Evolutionary conservation across 257 asterid species (phyloP).

Genomic region (Euphrasia confusa): DNA sequence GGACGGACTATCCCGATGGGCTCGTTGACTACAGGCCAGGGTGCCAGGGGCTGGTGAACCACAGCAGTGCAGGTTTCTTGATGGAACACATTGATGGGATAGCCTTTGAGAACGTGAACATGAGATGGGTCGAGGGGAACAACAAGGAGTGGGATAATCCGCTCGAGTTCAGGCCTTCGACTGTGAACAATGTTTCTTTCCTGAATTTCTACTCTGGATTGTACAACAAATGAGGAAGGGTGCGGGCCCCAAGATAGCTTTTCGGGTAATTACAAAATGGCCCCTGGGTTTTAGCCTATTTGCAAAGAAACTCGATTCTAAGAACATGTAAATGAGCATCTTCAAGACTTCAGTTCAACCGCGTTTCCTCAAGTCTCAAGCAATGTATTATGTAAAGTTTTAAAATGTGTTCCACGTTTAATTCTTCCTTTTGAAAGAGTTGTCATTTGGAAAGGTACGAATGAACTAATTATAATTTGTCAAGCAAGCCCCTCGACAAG

Average conservation of each 20-base stretch:
- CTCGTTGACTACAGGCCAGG: constrained; percentile 85
- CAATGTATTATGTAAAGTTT: not conserved
- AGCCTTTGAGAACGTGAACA: constrained; percentile 49
- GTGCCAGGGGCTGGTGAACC: constrained; percentile 76
- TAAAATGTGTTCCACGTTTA: constrained; percentile 4
- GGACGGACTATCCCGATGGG: constrained; percentile 71
- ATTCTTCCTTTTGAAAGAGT: not conserved
- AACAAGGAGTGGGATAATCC: constrained; percentile 69
- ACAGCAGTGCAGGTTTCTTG: constrained; percentile 70
- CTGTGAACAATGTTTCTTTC: constrained; percentile 66
- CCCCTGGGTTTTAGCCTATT: not conserved
- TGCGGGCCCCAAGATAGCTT: not conserved
- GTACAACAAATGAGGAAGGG: constrained; percentile 29
- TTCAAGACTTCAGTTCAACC: too few relatives aligned
- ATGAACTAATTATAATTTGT: too few relatives aligned
- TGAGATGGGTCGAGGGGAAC: constrained; percentile 64
- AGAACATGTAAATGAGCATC: too few relatives aligned
- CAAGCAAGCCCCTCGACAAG: too few relatives aligned
- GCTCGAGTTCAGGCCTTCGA: constrained; percentile 74
- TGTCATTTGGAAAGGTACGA: too few relatives aligned
- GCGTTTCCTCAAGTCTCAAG: not conserved
- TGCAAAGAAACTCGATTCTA: not conserved
- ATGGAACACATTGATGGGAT: constrained; percentile 90
- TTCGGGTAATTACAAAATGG: not conserved
- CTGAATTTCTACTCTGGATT: constrained; percentile 56